Percentiles rank a stretch among this genome's conserved stretches.
Conservation (phyloP, 1,284 basidiomycete species). For the Mycena sp. region DNA sequence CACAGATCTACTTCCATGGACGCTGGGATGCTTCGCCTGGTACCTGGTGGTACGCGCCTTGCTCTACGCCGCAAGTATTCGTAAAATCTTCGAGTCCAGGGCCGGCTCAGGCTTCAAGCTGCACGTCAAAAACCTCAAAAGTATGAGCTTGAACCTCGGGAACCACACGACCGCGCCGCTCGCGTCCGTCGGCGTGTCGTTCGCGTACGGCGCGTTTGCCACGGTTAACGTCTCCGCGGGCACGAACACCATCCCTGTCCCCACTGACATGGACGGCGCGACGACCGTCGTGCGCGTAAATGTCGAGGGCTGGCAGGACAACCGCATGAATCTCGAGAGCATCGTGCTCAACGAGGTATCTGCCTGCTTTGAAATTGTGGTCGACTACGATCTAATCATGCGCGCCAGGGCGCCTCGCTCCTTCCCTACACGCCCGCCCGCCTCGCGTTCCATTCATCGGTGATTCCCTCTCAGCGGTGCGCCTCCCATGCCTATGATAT, state of each 20-base stretch:
- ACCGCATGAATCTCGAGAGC: conserved; percentile 60
- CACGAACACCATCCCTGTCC: conserved; percentile 54
- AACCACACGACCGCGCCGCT: conserved; percentile 57
- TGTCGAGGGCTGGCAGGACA: conserved; percentile 65
- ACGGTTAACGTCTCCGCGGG: conserved; percentile 60
- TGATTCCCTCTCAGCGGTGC: conserved; percentile 64
- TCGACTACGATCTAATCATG: background rate
- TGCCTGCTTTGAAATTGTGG: background rate
- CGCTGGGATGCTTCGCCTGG: conserved; percentile 33
- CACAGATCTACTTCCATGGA: conserved; percentile 31
- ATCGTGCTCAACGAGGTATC: conserved; percentile 56
- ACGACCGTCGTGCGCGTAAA: conserved; percentile 55
- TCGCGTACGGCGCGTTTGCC: conserved; percentile 56
- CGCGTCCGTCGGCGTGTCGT: conserved; percentile 57
- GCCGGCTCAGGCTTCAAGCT: conserved; percentile 66
- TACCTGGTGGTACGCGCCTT: conserved; percentile 31
- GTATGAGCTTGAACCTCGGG: conserved; percentile 59
- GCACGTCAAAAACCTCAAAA: conserved; percentile 53
- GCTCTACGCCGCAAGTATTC: background rate
- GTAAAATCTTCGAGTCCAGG: conserved; percentile 43
- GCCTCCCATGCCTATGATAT: conserved; percentile 13
- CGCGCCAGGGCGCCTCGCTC: conserved; percentile 53
- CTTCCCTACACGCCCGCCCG: conserved; percentile 57
- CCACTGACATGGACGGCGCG: conserved; percentile 7
- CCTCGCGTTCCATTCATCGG: conserved; percentile 66